phyloP scores from a whole-genome alignment of 371 early-diverging fungal genomes.

The Mortierella sp. region DNA sequence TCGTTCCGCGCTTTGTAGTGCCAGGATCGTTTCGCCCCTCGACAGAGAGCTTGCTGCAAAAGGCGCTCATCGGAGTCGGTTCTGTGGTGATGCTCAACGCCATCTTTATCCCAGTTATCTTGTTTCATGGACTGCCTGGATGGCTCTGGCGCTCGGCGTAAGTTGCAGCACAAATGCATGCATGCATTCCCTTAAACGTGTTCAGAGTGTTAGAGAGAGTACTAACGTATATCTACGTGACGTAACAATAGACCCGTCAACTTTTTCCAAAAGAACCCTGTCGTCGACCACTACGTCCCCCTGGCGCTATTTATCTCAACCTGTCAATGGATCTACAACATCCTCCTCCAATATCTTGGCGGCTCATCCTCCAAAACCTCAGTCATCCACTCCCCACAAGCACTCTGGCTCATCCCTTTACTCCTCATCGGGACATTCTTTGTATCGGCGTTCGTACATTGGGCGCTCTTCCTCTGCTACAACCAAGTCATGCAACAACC shows the following conservation, averaged over 20 bases:
- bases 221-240: background rate
- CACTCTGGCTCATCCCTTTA: conserved; percentile 54
- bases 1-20: conserved; percentile 18
- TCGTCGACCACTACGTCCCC: conserved; percentile 56
- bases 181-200: background rate
- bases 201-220: too few species aligned
- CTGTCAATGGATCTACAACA: conserved; percentile 58
- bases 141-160: conserved; percentile 58
- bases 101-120: conserved; percentile 31
- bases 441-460: conserved; percentile 51
- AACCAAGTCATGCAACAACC: conserved; percentile 50
- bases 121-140: conserved; percentile 51
- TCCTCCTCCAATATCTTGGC: conserved; percentile 49
- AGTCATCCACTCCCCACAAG: conserved; percentile 44
- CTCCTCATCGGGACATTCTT: conserved; percentile 55
- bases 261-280: conserved; percentile 57
- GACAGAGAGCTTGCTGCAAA: conserved; percentile 29
- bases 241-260: conserved; percentile 41
- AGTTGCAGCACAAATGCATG: background rate
- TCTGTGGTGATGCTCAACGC: conserved; percentile 40
- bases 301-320: conserved; percentile 54
- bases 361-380: conserved; percentile 30
- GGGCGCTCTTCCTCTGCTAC: conserved; percentile 54
- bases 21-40: conserved; percentile 37
- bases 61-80: conserved; percentile 37